These are phyloP conservation scores for Hawksworthiomyces lignivorus DNA, from an alignment of 2,329 filamentous ascomycete species.

Conservation along the genomic window DNA sequence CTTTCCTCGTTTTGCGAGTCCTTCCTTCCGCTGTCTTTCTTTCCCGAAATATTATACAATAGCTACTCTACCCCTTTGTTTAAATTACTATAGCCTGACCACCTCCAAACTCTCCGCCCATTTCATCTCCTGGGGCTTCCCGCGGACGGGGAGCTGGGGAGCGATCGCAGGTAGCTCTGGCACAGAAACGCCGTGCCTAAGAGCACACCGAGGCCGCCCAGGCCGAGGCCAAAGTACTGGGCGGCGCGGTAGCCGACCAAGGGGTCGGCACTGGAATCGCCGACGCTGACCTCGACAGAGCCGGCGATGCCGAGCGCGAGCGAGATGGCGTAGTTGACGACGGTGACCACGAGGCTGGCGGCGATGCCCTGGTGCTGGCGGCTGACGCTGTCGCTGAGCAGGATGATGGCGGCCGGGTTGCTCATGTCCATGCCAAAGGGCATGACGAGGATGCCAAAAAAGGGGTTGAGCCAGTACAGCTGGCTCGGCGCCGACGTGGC, in stretches of 20 bases:
- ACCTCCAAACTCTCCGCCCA: no score
- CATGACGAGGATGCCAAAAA: constrained; percentile 50
- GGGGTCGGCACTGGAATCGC: constrained; percentile 19
- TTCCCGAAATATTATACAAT: no score
- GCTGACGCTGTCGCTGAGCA: constrained; percentile 46
- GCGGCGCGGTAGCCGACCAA: constrained; percentile 29
- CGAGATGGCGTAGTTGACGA: constrained; percentile 63
- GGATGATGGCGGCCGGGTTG: constrained; percentile 54
- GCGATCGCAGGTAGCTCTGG: constrained; percentile 14
- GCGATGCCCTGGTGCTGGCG: constrained; percentile 39
- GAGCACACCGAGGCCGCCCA: constrained; percentile 28
- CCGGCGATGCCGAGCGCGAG: constrained; percentile 59
- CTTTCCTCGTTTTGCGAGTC: no score
- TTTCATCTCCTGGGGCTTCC: no score
- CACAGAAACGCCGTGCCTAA: constrained; percentile 24
- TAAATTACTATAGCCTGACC: no score
- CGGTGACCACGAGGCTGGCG: constrained; percentile 51
- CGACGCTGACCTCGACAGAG: constrained; percentile 45
- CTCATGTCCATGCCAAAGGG: constrained; percentile 61
- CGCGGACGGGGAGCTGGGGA: not conserved
- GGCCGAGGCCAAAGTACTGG: constrained; percentile 34
- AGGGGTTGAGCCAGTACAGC: constrained; percentile 57
- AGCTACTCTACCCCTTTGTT: no score
- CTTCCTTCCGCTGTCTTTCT: no score
- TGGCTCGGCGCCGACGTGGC: constrained; percentile 44